Base-by-base conservation (phyloP, 2,329 filamentous ascomycete species). In the Ascochyta pisi region DNA sequence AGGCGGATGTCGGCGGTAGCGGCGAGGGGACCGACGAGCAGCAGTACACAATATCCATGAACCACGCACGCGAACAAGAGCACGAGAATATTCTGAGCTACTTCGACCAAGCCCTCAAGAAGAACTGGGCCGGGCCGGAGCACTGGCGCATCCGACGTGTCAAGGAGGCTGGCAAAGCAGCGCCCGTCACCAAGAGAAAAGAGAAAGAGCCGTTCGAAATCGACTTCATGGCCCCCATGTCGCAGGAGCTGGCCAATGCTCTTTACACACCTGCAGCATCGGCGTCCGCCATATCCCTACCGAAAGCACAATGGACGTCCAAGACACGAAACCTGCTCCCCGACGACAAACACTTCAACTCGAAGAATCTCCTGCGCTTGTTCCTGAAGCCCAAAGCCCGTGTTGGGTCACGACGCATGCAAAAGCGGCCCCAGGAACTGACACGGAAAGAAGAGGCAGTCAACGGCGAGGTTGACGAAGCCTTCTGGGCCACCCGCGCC, bases 281-380 rank as follows among this genome's bases (percentile, higher is more conserved):
- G 48, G 96, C 92, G 72, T 85, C 90, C 4, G 84, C 87, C 35
- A 96, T 98, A 64, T 91, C 87, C 42, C 76, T 99, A 64, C 90
- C 94, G 16, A 97, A 96, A 79, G 91, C 93, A 64, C 92, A 98
- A 75, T 96, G 94, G 92, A 95, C 91, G 75, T 95, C 91, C 35
- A 96, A 96, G 76, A 92, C 90, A 1, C 86, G 92, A 44, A 96
- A 99, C 72, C 83, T 99, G 3, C 86, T 99, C 4, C 94, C 96
- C 2, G 95, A 99, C 70, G 95, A 99, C 78, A 97, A 97, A 77
- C 93, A 98, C 74, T 98, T 99, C 81, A 96, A 93, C 79, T 98
- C 94, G 8, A 90, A 90, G 71, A 91, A 96, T 63, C 82, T 99
- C 0, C 82, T 98, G 6, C 90, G 87, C 46, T 84, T 99, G 1